phyloP scores from a whole-genome alignment of 2,329 filamentous ascomycete genomes.

The Pseudogymnoascus sp. region DNA sequence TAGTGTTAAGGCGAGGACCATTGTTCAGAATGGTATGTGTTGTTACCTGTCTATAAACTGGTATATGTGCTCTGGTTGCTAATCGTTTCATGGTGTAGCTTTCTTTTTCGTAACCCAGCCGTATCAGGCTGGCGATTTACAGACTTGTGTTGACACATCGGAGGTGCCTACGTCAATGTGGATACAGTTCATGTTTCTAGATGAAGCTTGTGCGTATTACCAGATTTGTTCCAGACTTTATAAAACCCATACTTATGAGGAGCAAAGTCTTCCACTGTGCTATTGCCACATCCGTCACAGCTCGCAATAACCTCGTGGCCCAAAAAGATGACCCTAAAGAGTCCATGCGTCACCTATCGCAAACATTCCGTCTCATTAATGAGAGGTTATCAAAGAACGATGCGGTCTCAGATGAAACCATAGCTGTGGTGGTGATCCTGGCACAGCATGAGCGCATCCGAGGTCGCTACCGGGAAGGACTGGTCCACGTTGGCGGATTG shows the following conservation, averaged over 20 bases:
- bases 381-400: conserved; percentile 22
- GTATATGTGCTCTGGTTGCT: not conserved
- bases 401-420: conserved; percentile 24
- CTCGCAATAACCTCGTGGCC: conserved; percentile 14
- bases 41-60: not conserved
- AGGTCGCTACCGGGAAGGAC: conserved; percentile 19
- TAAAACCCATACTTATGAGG: not conserved
- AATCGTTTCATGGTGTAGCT: conserved; percentile 4
- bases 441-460: conserved; percentile 24
- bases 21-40: conserved; percentile 14
- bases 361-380: conserved; percentile 26
- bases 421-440: conserved; percentile 27
- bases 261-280: conserved; percentile 26
- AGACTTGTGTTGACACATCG: conserved; percentile 11
- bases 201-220: conserved; percentile 27
- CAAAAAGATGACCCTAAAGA: conserved; percentile 14
- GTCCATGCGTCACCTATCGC: conserved; percentile 23
- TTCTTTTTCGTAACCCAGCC: conserved; percentile 15
- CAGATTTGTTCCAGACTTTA: not conserved
- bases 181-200: conserved; percentile 24
- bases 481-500: conserved; percentile 28
- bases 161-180: conserved; percentile 17
- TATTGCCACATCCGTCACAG: conserved; percentile 22
- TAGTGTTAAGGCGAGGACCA: conserved; percentile 8
- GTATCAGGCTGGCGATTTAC: conserved; percentile 10